Evolutionary conservation across 371 early-diverging fungal genomes (phyloP).

Genomic region (Vairimorpha apis): DNA sequence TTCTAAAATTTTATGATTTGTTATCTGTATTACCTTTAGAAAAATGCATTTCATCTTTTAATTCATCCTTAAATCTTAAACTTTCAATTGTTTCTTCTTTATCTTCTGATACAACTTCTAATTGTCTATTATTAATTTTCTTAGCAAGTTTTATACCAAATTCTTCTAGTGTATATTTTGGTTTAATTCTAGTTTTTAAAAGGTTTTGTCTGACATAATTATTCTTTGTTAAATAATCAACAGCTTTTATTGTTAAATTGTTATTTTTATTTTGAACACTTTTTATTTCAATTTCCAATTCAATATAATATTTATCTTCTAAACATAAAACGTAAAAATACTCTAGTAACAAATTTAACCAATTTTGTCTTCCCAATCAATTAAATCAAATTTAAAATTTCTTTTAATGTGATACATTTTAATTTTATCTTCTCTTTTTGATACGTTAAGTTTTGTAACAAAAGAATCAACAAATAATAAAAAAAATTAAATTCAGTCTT

Average conservation of each 20-base stretch:
- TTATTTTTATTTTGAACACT: neutral
- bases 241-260: too few species aligned
- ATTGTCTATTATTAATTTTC: constrained; percentile 5
- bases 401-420: constrained; percentile 6
- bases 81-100: neutral
- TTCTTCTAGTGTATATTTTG: constrained; percentile 48
- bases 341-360: constrained; percentile 17
- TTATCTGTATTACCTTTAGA: constrained; percentile 30
- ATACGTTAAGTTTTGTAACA: neutral
- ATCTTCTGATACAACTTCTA: neutral
- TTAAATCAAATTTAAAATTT: constrained; percentile 18
- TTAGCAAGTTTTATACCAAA: constrained; percentile 35
- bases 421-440: constrained; percentile 23
- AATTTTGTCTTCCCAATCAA: constrained; percentile 45
- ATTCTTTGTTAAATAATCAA: neutral
- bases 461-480: neutral
- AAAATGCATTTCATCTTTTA: constrained; percentile 23
- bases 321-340: constrained; percentile 42
- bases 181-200: constrained; percentile 33
- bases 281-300: constrained; percentile 7
- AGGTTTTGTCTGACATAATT: neutral
- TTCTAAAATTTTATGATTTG: neutral
- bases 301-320: constrained; percentile 15
- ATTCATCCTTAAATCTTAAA: constrained; percentile 19
- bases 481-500: neutral